phyloP scores from a whole-genome alignment of 495 filamentous ascomycete species.

The Trichoderma parareesei region DNA sequence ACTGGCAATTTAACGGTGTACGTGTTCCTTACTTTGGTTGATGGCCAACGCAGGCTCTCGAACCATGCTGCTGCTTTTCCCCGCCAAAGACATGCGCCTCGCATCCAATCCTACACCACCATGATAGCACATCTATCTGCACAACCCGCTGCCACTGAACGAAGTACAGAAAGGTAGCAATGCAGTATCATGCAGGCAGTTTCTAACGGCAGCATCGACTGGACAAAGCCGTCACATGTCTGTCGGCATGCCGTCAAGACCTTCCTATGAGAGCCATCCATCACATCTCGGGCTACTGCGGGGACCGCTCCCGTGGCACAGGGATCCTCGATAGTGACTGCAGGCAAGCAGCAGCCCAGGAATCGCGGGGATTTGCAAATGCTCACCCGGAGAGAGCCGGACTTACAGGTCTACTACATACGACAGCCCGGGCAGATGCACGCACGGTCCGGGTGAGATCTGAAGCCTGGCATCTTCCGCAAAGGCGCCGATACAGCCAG shows the following conservation, averaged over 20 bases:
- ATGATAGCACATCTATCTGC: background rate
- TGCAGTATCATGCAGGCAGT: background rate
- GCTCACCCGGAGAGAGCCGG: background rate
- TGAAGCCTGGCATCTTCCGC: too few relatives aligned
- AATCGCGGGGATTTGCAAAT: background rate
- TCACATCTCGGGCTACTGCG: constrained; percentile 6
- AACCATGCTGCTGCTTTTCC: too few relatives aligned
- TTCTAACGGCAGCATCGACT: constrained; percentile 5
- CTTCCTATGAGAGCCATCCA: constrained; percentile 1
- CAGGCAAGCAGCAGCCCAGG: background rate
- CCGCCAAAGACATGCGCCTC: too few relatives aligned
- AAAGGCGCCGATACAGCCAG: too few relatives aligned
- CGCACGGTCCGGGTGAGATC: too few relatives aligned
- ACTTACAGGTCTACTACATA: too few relatives aligned
- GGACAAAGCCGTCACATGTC: background rate
- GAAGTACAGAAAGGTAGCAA: background rate
- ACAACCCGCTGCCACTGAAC: too few relatives aligned
- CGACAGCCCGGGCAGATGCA: too few relatives aligned
- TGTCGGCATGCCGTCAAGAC: background rate
- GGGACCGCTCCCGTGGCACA: constrained; percentile 8
- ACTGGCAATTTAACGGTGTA: too few relatives aligned
- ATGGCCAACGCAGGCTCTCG: too few relatives aligned
- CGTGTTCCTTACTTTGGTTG: too few relatives aligned
- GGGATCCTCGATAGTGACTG: constrained; percentile 4
- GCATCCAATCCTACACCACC: too few relatives aligned